Evolutionary conservation across 1,139 yeast genomes (phyloP), one percentile per base, ranked within the genome.

Genomic region (Scheffersomyces segobiensis): DNA sequence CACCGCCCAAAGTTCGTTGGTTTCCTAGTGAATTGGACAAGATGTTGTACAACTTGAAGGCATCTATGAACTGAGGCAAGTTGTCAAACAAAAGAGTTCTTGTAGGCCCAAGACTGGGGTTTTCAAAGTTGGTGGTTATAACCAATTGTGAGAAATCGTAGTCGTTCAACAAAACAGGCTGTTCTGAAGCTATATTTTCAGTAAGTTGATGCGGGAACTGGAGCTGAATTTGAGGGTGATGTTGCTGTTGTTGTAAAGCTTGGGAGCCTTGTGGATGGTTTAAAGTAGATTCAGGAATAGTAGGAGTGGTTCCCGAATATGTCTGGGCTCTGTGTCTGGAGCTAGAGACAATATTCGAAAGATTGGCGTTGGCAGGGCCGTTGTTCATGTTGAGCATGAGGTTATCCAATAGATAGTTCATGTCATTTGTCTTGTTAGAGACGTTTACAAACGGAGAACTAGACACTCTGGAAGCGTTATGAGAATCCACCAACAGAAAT

Each of bases 1-100:
- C 69, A 53, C 68, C 69, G 5, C 71, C 74, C 55, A 63, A 59
- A 17, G 71, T 63, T 46, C 76, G 65, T 51, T 70, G 69, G 52
- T 64, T 66, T 18, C 71, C 71, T 48, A 73, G 62, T 1, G 77
- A 67, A 59, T 70, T 76, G 56, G 66, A 67, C 54, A 80, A 68
- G 20, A 79, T 68, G 49, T 76, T 69, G 65, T 71, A 77, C 53
- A 80, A 70, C 61, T 73, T 78, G 52, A 67, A 58, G 0, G 82
- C 68, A 60, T 78, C 79, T 55, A 79, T 67, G 55, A 77, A 73
- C 49, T 70, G 75, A 24, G 97, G 93, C 65, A 93, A 77, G 70
- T 93, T 91, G 56, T 93, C 91, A 58, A 93, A 80, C 68, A 93
- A 82, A 54, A 93, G 78, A 18, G 88, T 87, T 62, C 88, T 85